Evolutionary conservation across 768 basidiomycete species (phyloP), one percentile per base, ranked within the genome.

Genomic region (Daedaleopsis sinensis): DNA sequence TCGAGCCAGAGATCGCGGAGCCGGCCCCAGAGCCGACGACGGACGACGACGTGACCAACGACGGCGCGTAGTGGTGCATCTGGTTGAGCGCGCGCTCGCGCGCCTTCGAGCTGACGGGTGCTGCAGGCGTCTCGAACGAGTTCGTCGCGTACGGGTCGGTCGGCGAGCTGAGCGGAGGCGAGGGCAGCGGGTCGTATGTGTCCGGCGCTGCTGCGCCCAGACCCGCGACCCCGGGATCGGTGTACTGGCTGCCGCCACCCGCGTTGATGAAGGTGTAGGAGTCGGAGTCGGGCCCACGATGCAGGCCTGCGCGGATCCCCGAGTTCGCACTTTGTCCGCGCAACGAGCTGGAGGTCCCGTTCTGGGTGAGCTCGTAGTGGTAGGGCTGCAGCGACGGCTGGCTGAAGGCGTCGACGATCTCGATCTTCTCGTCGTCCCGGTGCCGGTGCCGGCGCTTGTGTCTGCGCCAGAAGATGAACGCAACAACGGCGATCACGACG

Each of bases 351-450:
- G 39, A 42, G 39, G 39, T 42, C 1, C 43, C 43, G 16, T 16
- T 15, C 5, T 19, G 7, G 27, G 47, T 15, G 1, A 38, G 47
- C 4, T 38, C 19, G 39, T 55, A 55, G 15, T 12, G 27, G 32
- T 61, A 61, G 8, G 59, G 59, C 13, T 47, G 55, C 1, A 61
- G 59, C 48, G 53, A 21, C 6, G 59, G 59, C 15, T 53, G 21
- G 38, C 55, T 53, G 6, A 48, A 48, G 27, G 51, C 59, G 10
- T 35, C 27, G n/a, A 36, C 7, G 11, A 54, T 32, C 15, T 55
- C 59, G 39, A 55, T 21, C 39, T 55, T 61, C 59, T 61, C 59
- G 48, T 13, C 46, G 11, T 43, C 53, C 6, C 7, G 4, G 27
- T 42, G 21, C n/a, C 47, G 47, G 5, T 52, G 57, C 18, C 13